Base-by-base conservation (phyloP, 225 moss, liverwort and hornwort species). In the Sphagnum contortum region DNA sequence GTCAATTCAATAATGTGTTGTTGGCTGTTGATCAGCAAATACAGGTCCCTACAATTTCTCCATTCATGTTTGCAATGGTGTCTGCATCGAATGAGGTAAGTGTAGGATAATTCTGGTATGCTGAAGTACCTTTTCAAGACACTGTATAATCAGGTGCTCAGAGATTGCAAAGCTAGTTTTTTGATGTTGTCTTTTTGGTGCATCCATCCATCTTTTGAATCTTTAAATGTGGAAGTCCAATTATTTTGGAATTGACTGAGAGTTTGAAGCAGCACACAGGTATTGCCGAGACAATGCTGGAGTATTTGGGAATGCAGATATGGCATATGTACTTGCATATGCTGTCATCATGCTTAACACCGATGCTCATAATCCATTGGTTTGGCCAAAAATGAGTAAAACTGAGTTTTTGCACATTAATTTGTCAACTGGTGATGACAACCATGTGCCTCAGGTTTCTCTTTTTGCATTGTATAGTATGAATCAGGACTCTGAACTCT, bases 311-410 rank as follows among this genome's bases (percentile, higher is more conserved):
- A 91, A 95, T 72, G 94, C 94, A 69, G 89, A 95, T 70, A 95
- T 89, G 52, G 89, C 91, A 12, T 95, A 95, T 74, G 79, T 95
- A 48, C 75, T 95, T 71, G 94, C 94, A 45, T 95, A 95, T 71
- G 94, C 94, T 55, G 88, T 95, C 61, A 95, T 95, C 47, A 95
- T 95, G 94, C 88, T 95, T 47, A 95, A 95, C 61, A 95, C 91
- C 5, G 94, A 95, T 78, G 94, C 94, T 47, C 94, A 95, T 66
- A 95, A 95, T 77, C 86, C 94, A 55, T 80, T 91, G 85, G 89
- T 95, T 60, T 73, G 87, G 76, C 83, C 91, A 12, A 95, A 95
- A 73, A 95, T 95, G 94, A 89, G 91, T 7, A 95, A 95, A 74
- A 74, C 88, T 56, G 94, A 95, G 75, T 95, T 95, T 48, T 91